These are phyloP conservation scores for Tylopilus felleus DNA, from an alignment of 768 basidiomycete species.

Conservation along the genomic window DNA sequence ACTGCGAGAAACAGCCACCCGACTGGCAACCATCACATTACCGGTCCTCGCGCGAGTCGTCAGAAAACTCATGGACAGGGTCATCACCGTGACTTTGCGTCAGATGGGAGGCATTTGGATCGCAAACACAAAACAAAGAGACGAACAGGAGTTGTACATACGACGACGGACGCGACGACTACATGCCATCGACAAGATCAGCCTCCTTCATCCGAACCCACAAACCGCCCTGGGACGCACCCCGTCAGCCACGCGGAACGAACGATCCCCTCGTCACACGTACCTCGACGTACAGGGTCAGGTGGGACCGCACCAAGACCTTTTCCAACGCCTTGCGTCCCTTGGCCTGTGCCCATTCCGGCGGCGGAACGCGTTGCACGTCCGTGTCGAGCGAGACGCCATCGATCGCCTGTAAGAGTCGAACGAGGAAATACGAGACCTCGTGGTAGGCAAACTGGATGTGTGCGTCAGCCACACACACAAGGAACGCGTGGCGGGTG, in stretches of 20 bases:
- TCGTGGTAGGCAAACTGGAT: constrained; percentile 53
- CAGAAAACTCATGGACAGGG: too few relatives aligned
- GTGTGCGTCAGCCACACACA: not conserved
- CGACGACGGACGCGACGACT: too few relatives aligned
- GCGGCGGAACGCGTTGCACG: constrained; percentile 33
- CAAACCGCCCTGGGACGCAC: constrained; percentile 17
- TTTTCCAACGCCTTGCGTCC: constrained; percentile 41
- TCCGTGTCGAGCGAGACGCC: constrained; percentile 38
- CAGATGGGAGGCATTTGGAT: too few relatives aligned
- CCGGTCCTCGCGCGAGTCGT: too few relatives aligned
- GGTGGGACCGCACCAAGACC: constrained; percentile 36
- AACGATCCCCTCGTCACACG: constrained; percentile 4
- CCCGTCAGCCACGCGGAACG: not conserved
- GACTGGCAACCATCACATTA: too few relatives aligned
- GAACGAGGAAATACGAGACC: constrained; percentile 51
- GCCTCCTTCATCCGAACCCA: constrained; percentile 27
- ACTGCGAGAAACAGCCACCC: too few relatives aligned
- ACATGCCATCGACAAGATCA: not conserved
- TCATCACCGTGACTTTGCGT: too few relatives aligned
- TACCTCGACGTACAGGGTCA: constrained; percentile 45
- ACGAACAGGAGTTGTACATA: too few relatives aligned
- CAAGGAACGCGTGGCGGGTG: not conserved
- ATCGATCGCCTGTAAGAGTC: constrained; percentile 49
- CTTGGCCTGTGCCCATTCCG: constrained; percentile 31
- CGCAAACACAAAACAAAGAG: not conserved